Percentiles rank a stretch among this genome's conserved stretches.
Conservation (phyloP, 768 basidiomycete genomes). For the Crassisporium funariophilum region DNA sequence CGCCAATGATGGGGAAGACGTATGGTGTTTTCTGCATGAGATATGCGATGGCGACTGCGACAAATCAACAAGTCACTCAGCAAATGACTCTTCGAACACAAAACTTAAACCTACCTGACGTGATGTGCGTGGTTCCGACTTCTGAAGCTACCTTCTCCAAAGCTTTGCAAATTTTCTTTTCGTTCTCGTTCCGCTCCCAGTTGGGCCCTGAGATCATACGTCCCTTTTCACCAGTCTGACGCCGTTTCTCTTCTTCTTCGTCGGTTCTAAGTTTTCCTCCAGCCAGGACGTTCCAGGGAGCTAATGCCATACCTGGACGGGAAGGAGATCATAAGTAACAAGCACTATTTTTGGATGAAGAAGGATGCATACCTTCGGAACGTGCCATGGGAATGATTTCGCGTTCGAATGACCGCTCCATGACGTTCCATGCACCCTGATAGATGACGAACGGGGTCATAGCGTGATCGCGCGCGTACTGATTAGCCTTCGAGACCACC, state of each 20-base stretch:
- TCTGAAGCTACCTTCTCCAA: conserved; percentile 54
- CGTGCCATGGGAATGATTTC: conserved; percentile 52
- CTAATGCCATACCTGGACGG: conserved; percentile 33
- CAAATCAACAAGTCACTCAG: neutral
- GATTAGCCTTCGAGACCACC: conserved; percentile 47
- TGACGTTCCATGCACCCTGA: conserved; percentile 46
- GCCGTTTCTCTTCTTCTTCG: conserved; percentile 39
- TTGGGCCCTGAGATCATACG: conserved; percentile 28
- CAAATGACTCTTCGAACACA: neutral
- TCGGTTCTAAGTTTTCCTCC: conserved; percentile 53
- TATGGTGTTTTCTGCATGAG: conserved; percentile 55
- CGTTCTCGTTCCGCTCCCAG: conserved; percentile 51
- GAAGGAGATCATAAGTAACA: neutral
- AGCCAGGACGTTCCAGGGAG: conserved; percentile 36
- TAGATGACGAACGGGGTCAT: conserved; percentile 54
- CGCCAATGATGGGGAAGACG: conserved; percentile 55
- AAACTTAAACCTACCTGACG: conserved; percentile 38
- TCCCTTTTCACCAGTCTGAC: conserved; percentile 39
- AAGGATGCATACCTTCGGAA: conserved; percentile 37
- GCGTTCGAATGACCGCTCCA: conserved; percentile 49
- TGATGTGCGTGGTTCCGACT: conserved; percentile 48
- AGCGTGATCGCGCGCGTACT: conserved; percentile 48
- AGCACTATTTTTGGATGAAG: neutral
- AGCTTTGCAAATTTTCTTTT: conserved; percentile 42
- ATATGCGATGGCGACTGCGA: conserved; percentile 53